A percentile compares a stretch with the other conserved stretches of the same genome.
Evolutionary conservation across 2,329 filamentous ascomycete species (phyloP).

Genomic region (Metarhizium guizhouense): DNA sequence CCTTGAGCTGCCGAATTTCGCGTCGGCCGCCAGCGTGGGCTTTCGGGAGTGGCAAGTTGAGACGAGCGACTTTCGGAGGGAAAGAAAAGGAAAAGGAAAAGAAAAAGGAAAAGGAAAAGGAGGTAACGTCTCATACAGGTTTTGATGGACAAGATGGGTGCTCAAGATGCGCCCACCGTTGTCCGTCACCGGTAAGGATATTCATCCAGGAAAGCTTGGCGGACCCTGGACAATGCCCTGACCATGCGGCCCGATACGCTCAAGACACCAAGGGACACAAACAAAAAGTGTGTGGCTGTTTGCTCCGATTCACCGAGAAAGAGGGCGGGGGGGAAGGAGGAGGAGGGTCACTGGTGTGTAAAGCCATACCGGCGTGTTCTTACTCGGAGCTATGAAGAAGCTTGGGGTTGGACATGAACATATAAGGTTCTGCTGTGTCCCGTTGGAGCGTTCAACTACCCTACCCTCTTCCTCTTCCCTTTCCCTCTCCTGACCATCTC

Average conservation of each 20-base stretch:
- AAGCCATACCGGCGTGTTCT: no score
- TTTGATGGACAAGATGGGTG: background rate
- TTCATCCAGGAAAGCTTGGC: background rate
- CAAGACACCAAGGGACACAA: background rate
- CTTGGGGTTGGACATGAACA: background rate
- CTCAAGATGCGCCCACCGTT: background rate
- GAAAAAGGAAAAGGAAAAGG: background rate
- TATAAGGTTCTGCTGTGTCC: slow-evolving; percentile 1
- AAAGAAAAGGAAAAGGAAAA: background rate
- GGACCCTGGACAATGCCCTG: background rate
- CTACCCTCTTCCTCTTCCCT: background rate
- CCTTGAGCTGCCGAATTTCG: background rate
- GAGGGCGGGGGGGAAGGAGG: background rate
- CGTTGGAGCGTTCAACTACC: background rate
- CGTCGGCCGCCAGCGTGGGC: background rate
- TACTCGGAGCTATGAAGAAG: no score
- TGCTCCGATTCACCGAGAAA: background rate
- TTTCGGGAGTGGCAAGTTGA: background rate
- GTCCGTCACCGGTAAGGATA: background rate
- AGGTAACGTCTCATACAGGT: background rate
- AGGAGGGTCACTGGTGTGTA: no score
- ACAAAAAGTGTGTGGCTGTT: background rate
- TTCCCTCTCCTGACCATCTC: background rate
- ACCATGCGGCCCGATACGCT: background rate
- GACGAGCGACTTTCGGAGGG: background rate